These are phyloP conservation scores for Suhomyces taliae DNA, from an alignment of 1,139 yeast genomes.

Conservation along the genomic window DNA sequence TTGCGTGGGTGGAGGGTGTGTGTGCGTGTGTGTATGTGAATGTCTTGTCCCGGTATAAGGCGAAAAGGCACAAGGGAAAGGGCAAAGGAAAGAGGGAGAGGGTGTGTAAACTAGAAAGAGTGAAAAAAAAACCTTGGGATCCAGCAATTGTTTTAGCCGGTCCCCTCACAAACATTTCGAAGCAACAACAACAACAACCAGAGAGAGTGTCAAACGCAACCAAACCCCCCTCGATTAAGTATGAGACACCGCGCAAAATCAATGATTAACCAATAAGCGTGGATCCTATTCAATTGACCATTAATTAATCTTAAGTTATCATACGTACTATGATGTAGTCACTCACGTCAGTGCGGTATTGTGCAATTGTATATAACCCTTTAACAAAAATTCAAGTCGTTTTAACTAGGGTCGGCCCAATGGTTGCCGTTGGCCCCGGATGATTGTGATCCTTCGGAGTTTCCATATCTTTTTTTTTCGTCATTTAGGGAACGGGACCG, in stretches of 20 bases:
- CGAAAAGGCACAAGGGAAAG: no score
- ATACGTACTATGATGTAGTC: constrained; percentile 2
- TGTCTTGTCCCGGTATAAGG: no score
- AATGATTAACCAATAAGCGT: not conserved
- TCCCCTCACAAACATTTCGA: not conserved
- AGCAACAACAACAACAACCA: not conserved
- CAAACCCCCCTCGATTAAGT: not conserved
- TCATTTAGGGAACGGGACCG: not conserved
- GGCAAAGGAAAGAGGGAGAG: no score
- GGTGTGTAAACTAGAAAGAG: no score
- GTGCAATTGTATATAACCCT: not conserved
- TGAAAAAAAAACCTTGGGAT: no score
- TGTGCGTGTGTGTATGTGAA: no score
- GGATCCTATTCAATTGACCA: not conserved
- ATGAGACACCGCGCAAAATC: not conserved
- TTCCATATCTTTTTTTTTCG: not conserved
- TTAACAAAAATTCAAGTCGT: no score
- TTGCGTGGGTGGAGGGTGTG: no score
- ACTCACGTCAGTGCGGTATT: constrained; percentile 1
- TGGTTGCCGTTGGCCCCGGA: constrained; percentile 19
- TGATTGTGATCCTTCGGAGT: constrained; percentile 24
- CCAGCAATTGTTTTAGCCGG: no score
- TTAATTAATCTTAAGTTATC: not conserved
- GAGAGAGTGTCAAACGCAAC: not conserved
- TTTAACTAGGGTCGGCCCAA: constrained; percentile 3